Percentiles rank a stretch among this genome's conserved stretches.
Conservation (phyloP, 2,329 filamentous ascomycete species). For the Talaromyces sp. region DNA sequence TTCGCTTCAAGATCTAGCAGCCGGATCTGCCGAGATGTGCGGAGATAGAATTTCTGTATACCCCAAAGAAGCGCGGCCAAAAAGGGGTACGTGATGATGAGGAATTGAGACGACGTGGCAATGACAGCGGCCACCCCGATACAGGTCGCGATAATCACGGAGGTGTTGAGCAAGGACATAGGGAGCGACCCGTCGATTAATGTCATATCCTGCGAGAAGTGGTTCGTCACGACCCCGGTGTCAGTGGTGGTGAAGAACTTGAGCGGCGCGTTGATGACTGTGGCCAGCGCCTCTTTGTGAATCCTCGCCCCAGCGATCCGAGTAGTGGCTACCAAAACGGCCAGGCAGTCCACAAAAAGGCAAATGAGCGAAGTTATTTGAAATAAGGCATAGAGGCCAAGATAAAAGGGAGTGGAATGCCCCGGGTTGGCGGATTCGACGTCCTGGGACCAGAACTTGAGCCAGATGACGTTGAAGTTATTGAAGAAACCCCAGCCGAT, state of each 20-base stretch:
- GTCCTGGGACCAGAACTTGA: conserved; percentile 1
- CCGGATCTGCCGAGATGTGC: conserved; percentile 57
- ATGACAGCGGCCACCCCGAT: conserved; percentile 22
- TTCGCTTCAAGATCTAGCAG: conserved; percentile 60
- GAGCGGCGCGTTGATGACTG: background rate
- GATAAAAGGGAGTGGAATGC: conserved; percentile 3
- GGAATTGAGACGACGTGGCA: conserved; percentile 19
- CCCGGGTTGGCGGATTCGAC: background rate
- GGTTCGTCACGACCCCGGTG: conserved; percentile 38
- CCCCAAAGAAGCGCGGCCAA: conserved; percentile 36
- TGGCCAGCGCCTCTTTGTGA: conserved; percentile 4
- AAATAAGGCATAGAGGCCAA: conserved; percentile 4
- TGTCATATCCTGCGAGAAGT: conserved; percentile 41
- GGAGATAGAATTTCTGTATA: conserved; percentile 56
- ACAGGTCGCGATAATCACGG: conserved; percentile 27
- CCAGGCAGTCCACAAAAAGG: background rate
- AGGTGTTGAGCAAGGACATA: conserved; percentile 33
- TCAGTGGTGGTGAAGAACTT: conserved; percentile 39
- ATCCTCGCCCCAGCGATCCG: background rate
- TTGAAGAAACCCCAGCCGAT: conserved; percentile 6
- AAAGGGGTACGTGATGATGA: conserved; percentile 19
- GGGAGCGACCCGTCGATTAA: conserved; percentile 43
- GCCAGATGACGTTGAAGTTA: conserved; percentile 2
- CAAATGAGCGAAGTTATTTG: background rate
- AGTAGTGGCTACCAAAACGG: background rate